These are phyloP conservation scores for Salvia miltiorrhiza DNA, from an alignment of 257 asterid species.

Conservation along the genomic window DNA sequence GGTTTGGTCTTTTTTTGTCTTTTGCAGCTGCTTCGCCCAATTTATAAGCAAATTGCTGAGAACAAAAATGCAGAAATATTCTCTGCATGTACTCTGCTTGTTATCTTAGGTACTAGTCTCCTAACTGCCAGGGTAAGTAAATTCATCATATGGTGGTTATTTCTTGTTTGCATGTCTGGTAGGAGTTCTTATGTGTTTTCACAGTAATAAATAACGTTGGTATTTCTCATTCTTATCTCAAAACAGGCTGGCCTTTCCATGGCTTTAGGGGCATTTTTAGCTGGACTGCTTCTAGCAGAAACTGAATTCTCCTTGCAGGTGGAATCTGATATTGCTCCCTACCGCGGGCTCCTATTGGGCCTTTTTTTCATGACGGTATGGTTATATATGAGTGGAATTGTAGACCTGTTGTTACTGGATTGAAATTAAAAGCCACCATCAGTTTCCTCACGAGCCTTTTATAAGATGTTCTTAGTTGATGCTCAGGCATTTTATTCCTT, in stretches of 20 bases:
- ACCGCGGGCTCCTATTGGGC: slow-evolving; percentile 97
- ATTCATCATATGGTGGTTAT: slow-evolving; percentile 15
- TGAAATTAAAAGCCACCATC: not conserved
- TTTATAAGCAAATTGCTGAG: slow-evolving; percentile 95
- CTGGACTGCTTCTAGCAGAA: slow-evolving; percentile 99
- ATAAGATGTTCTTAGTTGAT: slow-evolving; percentile 8
- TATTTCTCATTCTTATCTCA: slow-evolving; percentile 13
- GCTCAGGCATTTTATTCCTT: not conserved
- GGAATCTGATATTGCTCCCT: slow-evolving; percentile 99
- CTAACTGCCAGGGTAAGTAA: slow-evolving; percentile 92
- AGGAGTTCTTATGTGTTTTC: slow-evolving; percentile 2
- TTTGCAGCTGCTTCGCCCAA: slow-evolving; percentile 88
- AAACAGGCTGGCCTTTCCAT: slow-evolving; percentile 99
- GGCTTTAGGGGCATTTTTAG: slow-evolving; percentile 99
- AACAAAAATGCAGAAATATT: slow-evolving; percentile 98
- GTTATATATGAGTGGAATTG: slow-evolving; percentile 6
- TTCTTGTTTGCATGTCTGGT: slow-evolving; percentile 16
- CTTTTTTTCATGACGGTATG: slow-evolving; percentile 99
- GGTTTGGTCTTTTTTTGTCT: slow-evolving; percentile 19
- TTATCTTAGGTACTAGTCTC: slow-evolving; percentile 94
- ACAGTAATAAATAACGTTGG: not conserved
- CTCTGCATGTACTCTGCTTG: slow-evolving; percentile 97
- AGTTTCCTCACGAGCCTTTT: not conserved
- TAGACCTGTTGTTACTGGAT: not conserved
- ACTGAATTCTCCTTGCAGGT: slow-evolving; percentile 98